Evolutionary conservation across 2,329 filamentous ascomycete species (phyloP).

Genomic region (Alternaria postmessia): DNA sequence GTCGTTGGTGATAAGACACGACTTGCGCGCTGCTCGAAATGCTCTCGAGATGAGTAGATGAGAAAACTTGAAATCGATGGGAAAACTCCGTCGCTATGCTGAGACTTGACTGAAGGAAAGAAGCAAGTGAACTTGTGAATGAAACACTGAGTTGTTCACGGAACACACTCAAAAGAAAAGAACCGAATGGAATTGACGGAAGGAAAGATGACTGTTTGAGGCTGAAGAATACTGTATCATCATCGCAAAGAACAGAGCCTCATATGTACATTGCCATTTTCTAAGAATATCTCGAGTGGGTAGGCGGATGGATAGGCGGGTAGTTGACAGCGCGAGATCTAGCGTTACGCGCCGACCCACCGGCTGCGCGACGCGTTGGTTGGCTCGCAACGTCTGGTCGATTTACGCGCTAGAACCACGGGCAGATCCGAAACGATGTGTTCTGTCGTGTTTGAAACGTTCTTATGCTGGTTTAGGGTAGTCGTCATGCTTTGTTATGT

Average conservation of each 20-base stretch:
- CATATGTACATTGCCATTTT: slow-evolving; percentile 15
- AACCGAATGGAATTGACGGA: slow-evolving; percentile 11
- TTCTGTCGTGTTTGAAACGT: slow-evolving; percentile 25
- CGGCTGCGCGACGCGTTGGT: slow-evolving; percentile 29
- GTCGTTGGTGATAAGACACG: not conserved
- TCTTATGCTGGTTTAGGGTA: slow-evolving; percentile 7
- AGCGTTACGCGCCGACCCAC: slow-evolving; percentile 30
- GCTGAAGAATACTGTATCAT: slow-evolving; percentile 6
- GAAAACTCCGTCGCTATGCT: slow-evolving; percentile 13
- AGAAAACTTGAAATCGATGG: not conserved
- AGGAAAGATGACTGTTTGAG: slow-evolving; percentile 14
- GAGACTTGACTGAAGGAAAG: slow-evolving; percentile 7
- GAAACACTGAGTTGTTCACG: slow-evolving; percentile 19
- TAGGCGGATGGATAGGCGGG: slow-evolving; percentile 13
- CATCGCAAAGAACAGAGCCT: slow-evolving; percentile 6
- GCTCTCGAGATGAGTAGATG: not conserved
- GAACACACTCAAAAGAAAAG: slow-evolving; percentile 26
- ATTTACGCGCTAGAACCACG: slow-evolving; percentile 18
- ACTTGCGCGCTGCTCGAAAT: slow-evolving; percentile 3
- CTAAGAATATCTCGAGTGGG: slow-evolving; percentile 25
- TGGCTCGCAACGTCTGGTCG: slow-evolving; percentile 20
- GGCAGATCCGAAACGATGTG: slow-evolving; percentile 20
- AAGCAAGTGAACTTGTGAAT: slow-evolving; percentile 4
- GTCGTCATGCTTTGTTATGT: slow-evolving; percentile 7
- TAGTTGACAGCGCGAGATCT: slow-evolving; percentile 22